Percentiles rank a stretch among this genome's conserved stretches.
Evolutionary conservation across 2,329 filamentous ascomycete genomes (phyloP).

Genomic region (Dothidotthia symphoricarpi): DNA sequence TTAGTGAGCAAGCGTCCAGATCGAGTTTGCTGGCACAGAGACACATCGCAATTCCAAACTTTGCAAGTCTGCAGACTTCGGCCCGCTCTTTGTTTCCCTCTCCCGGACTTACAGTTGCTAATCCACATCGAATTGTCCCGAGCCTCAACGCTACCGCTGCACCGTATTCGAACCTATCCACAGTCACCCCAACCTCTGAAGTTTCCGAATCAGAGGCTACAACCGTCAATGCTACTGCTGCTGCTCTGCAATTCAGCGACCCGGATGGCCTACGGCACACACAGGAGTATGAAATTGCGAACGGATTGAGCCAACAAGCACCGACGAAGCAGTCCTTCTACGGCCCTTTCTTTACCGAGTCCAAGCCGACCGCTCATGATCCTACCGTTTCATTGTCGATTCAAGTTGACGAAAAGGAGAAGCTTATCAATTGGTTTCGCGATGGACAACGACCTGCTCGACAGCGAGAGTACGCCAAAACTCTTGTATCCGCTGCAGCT

Average conservation of each 20-base stretch:
- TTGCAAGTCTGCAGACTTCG: constrained; percentile 5
- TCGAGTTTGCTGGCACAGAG: constrained; percentile 21
- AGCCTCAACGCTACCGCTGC: constrained; percentile 18
- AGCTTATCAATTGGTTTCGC: constrained; percentile 45
- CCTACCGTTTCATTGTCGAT: constrained; percentile 25
- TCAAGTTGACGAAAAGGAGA: constrained; percentile 32
- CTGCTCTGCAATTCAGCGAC: constrained; percentile 28
- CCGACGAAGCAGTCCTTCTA: constrained; percentile 38
- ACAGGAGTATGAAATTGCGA: constrained; percentile 22
- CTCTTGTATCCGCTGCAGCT: constrained; percentile 20
- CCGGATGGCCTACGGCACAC: constrained; percentile 20
- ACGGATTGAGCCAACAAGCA: constrained; percentile 21
- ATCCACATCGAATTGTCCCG: constrained; percentile 19
- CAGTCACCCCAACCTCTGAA: constrained; percentile 1
- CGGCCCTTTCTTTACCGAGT: constrained; percentile 40
- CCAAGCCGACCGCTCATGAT: constrained; percentile 28
- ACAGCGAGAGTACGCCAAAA: constrained; percentile 27
- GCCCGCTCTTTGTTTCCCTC: constrained; percentile 13
- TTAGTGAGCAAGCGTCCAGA: constrained; percentile 26
- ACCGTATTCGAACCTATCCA: constrained; percentile 11
- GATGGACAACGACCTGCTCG: constrained; percentile 28
- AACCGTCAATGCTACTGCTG: constrained; percentile 6
- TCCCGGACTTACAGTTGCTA: constrained; percentile 23
- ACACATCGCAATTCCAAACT: constrained; percentile 30
- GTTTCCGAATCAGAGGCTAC: constrained; percentile 10